phyloP scores from a whole-genome alignment of 495 filamentous ascomycete species.

The Hapsidospora chrysogenum region DNA sequence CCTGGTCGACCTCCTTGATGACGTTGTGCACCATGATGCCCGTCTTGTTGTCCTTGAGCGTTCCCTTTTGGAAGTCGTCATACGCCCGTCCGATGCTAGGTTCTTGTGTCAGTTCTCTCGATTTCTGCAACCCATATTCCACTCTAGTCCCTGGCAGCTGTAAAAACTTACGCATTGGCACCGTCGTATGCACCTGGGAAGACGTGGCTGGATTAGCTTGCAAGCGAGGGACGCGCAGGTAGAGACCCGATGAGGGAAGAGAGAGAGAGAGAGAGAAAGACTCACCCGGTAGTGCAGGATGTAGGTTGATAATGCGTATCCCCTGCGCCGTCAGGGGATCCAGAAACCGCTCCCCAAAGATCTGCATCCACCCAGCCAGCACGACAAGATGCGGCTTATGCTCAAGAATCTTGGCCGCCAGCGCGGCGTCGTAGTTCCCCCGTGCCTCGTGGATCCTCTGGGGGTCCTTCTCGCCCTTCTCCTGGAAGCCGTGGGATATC shows the following conservation, averaged over 20 bases:
- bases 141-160: too few relatives aligned
- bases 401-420: slow-evolving; percentile 54
- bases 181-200: too few relatives aligned
- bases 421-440: slow-evolving; percentile 61
- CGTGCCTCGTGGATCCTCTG: slow-evolving; percentile 43
- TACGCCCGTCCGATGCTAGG: slow-evolving; percentile 66
- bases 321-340: slow-evolving; percentile 41
- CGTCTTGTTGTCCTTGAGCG: slow-evolving; percentile 55
- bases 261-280: too few relatives aligned
- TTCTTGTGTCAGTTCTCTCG: slow-evolving; percentile 59
- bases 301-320: slow-evolving; percentile 70
- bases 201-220: too few relatives aligned
- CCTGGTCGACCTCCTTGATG: slow-evolving; percentile 70
- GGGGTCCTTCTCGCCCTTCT: slow-evolving; percentile 30
- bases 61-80: slow-evolving; percentile 52
- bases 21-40: slow-evolving; percentile 93
- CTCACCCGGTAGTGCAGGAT: slow-evolving; percentile 58
- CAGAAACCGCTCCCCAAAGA: slow-evolving; percentile 31
- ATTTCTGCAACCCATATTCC: too few relatives aligned
- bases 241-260: too few relatives aligned
- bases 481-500: slow-evolving; percentile 38
- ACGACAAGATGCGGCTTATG: slow-evolving; percentile 57
- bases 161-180: too few relatives aligned
- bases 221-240: too few relatives aligned
- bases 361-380: slow-evolving; percentile 53